phyloP scores from a whole-genome alignment of 75 land plant species.

The Sequoiadendron giganteum region DNA sequence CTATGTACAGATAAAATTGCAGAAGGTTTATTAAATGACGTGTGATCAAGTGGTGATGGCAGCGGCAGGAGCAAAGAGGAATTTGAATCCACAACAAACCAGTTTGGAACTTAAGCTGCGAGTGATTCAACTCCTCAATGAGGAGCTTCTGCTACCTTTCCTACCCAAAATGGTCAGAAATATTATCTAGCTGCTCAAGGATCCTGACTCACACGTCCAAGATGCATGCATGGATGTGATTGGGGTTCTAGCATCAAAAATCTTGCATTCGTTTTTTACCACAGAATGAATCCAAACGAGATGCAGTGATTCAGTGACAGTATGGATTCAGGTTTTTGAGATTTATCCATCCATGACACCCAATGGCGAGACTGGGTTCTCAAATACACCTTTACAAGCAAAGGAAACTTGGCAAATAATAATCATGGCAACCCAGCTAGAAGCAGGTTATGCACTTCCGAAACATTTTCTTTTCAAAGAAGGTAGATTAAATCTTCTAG shows the following conservation, averaged over 20 bases:
- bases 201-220: conserved; percentile 57
- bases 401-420: no score
- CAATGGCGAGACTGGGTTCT: no score
- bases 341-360: no score
- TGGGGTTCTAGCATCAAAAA: conserved; percentile 44
- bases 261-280: conserved; percentile 21
- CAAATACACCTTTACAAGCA: no score
- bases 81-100: conserved; percentile 21
- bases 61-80: conserved; percentile 6
- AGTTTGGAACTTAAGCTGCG: conserved; percentile 57
- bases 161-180: conserved; percentile 51
- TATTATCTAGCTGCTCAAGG: conserved; percentile 70
- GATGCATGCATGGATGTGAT: conserved; percentile 71
- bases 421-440: no score
- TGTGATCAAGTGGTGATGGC: no score
- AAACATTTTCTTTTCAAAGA: no score
- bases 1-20: background rate
- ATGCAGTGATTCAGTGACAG: no score
- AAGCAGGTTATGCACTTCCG: no score
- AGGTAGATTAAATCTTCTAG: no score
- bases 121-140: conserved; percentile 50
- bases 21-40: background rate
- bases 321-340: no score
- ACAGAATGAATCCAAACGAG: no score
- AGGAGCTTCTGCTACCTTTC: conserved; percentile 37